Conservation (phyloP, 2,329 filamentous ascomycete species). For the Colletotrichum godetiae region DNA sequence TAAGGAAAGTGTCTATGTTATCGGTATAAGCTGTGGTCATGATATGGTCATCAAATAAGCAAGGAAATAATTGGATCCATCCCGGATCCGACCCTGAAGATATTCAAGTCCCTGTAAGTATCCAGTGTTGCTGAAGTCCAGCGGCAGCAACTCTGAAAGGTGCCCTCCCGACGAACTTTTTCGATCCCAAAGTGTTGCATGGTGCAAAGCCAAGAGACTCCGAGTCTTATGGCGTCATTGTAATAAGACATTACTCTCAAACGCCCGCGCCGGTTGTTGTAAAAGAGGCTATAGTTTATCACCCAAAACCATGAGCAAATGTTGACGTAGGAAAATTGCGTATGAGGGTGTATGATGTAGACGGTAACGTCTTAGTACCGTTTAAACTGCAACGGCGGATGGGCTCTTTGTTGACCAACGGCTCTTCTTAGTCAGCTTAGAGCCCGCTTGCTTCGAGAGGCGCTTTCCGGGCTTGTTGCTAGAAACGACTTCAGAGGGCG, state of each 20-base stretch:
- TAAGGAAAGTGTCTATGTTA: constrained; percentile 11
- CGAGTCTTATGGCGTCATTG: neutral
- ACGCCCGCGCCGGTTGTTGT: neutral
- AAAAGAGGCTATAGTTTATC: neutral
- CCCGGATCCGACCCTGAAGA: constrained; percentile 6
- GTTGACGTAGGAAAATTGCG: neutral
- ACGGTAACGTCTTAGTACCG: neutral
- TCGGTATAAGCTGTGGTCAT: constrained; percentile 26
- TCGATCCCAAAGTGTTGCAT: neutral
- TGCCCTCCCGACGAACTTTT: neutral
- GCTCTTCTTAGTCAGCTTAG: constrained; percentile 45
- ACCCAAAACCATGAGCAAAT: neutral
- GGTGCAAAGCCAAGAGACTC: neutral
- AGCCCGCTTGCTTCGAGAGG: constrained; percentile 44
- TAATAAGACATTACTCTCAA: constrained; percentile 2
- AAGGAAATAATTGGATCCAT: neutral
- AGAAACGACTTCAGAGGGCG: constrained; percentile 9
- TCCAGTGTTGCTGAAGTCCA: constrained; percentile 24
- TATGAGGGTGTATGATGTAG: no score
- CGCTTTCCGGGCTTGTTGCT: constrained; percentile 39
- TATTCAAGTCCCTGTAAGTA: constrained; percentile 8
- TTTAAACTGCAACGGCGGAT: constrained; percentile 43
- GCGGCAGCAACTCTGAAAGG: constrained; percentile 2
- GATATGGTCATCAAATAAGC: constrained; percentile 22
- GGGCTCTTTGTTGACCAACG: constrained; percentile 43